These are phyloP conservation scores for Oehlia diaphana DNA, from an alignment of 192 early-diverging fungal genomes.

Conservation along the genomic window DNA sequence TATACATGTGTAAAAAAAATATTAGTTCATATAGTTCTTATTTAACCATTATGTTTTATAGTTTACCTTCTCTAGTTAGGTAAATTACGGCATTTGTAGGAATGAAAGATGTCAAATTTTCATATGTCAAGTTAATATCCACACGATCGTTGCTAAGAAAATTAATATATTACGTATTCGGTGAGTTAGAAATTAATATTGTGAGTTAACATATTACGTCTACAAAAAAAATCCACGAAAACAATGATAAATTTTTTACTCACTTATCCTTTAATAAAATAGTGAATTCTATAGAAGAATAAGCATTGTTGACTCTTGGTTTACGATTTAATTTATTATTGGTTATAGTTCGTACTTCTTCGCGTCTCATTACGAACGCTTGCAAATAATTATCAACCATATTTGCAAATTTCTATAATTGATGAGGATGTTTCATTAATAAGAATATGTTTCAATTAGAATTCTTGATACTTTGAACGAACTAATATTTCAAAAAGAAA, in stretches of 20 bases:
- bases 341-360: neutral
- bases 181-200: too few species aligned
- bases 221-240: neutral
- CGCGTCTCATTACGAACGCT: slow-evolving; percentile 12
- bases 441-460: too few species aligned
- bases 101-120: neutral
- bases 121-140: neutral
- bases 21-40: neutral
- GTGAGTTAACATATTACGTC: too few species aligned
- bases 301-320: neutral
- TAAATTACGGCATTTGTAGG: neutral
- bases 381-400: neutral
- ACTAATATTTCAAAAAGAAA: too few species aligned
- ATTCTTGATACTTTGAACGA: too few species aligned
- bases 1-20: neutral
- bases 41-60: too few species aligned
- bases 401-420: neutral
- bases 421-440: neutral
- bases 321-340: too few species aligned
- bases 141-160: neutral
- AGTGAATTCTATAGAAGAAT: neutral
- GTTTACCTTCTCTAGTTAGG: neutral
- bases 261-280: neutral
- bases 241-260: too few species aligned
- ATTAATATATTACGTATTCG: too few species aligned